Conservation (phyloP, 1,284 basidiomycete species). For the Tremellales sp. region DNA sequence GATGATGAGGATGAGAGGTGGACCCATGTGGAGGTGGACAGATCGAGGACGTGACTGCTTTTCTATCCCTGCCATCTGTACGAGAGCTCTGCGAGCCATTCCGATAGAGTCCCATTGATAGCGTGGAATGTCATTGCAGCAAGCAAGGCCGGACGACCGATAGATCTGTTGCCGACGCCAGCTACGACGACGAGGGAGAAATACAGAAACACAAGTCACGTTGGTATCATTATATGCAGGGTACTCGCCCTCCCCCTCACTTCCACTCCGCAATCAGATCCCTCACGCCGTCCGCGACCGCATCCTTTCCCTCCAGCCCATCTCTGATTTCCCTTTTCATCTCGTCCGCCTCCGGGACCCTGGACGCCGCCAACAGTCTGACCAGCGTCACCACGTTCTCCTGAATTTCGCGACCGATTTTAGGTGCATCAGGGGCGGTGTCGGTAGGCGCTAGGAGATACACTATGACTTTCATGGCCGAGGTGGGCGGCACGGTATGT, state of each 20-base stretch:
- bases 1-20: too few species aligned
- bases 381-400: background rate
- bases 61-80: too few species aligned
- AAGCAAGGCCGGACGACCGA: too few species aligned
- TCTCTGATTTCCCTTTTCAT: background rate
- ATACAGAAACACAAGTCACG: too few species aligned
- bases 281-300: background rate
- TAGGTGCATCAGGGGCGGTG: background rate
- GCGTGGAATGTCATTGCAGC: too few species aligned
- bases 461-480: background rate
- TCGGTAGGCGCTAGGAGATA: background rate
- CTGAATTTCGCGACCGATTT: background rate
- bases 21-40: too few species aligned
- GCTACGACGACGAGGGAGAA: too few species aligned
- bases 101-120: too few species aligned
- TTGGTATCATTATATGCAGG: too few species aligned
- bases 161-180: too few species aligned
- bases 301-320: background rate
- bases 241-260: background rate
- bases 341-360: background rate
- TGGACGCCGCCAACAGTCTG: background rate
- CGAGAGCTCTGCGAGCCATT: too few species aligned
- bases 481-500: background rate
- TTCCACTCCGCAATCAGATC: background rate
- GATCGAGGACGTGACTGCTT: too few species aligned